Evolutionary conservation across 1,284 basidiomycete species (phyloP), one percentile per base, ranked within the genome.

Genomic region (Heterobasidion occidentale): DNA sequence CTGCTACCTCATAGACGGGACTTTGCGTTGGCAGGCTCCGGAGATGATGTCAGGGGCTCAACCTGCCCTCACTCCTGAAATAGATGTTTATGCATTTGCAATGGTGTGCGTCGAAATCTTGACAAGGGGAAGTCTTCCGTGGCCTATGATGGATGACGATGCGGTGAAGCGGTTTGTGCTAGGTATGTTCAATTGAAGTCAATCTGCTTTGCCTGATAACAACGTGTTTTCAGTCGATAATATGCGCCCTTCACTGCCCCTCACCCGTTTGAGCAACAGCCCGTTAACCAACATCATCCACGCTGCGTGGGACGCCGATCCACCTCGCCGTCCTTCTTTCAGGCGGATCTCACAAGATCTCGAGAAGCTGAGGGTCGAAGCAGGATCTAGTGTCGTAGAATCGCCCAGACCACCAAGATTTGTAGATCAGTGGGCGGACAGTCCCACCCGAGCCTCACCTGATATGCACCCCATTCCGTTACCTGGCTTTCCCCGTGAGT

Each of bases 51-150:
- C 66, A 3, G 86, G 81, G 0, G 63, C 68, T 34, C 72, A 67
- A 50, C 68, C 72, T 19, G 53, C 33, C 20, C 66, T 86, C 44
- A 89, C 86, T 0, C 69, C 73, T 3, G 75, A 79, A 56, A 78
- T 80, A 58, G 88, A 91, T 62, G 79, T 89, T 0, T 92, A 90
- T 63, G 80, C 88, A 1, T 92, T 85, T 64, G 82, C 83, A 0
- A 84, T 91, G 47, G 79, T 77, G 48, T 87, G 86, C 59, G 74
- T 84, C 33, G 89, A 92, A 70, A 79, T 90, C 56, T 68, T 90
- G 27, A 75, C 72, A 1, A 80, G 83, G 71, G 86, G 85, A 15
- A 72, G 71, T 35, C 69, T 83, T 56, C 88, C 80, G 3, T 90
- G 84, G 87, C 71, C 70, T 7, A 70, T 72, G 34, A 68, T 79